Evolutionary conservation across 805 yeast genomes (phyloP).

Genomic region (Hanseniaspora guilliermondii): DNA sequence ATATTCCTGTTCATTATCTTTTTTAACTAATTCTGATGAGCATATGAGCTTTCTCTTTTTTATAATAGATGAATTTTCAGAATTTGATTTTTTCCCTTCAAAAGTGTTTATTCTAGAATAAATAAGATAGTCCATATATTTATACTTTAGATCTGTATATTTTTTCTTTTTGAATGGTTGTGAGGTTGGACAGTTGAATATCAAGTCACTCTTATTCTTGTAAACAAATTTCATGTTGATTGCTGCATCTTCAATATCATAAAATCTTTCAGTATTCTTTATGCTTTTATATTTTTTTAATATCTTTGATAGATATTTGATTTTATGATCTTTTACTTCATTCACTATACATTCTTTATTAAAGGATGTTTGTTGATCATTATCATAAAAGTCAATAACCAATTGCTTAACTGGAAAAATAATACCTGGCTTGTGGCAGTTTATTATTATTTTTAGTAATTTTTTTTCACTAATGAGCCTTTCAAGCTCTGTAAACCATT

Average conservation of each 20-base stretch:
- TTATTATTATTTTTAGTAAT: neutral
- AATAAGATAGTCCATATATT: too few relatives aligned
- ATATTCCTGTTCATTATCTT: neutral
- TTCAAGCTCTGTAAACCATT: neutral
- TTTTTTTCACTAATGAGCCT: neutral
- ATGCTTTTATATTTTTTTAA: neutral
- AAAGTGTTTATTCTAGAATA: too few relatives aligned
- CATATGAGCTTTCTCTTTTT: neutral
- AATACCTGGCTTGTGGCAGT: neutral
- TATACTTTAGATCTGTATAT: too few relatives aligned
- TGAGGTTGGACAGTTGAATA: neutral
- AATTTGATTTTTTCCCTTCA: neutral
- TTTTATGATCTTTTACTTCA: neutral
- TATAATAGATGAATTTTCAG: too few relatives aligned
- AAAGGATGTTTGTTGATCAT: too few relatives aligned
- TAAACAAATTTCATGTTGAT: neutral
- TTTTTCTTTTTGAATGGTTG: neutral
- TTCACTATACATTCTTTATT: neutral
- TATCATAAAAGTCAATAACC: neutral
- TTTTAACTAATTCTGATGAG: neutral
- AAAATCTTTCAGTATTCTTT: neutral
- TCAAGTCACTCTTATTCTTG: neutral
- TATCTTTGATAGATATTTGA: neutral
- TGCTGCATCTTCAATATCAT: neutral
- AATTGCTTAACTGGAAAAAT: neutral